Percentiles rank a stretch among this genome's conserved stretches.
These are phyloP conservation scores for Aethionema arabicum DNA, from an alignment of 345 rosid species.

Conservation along the genomic window DNA sequence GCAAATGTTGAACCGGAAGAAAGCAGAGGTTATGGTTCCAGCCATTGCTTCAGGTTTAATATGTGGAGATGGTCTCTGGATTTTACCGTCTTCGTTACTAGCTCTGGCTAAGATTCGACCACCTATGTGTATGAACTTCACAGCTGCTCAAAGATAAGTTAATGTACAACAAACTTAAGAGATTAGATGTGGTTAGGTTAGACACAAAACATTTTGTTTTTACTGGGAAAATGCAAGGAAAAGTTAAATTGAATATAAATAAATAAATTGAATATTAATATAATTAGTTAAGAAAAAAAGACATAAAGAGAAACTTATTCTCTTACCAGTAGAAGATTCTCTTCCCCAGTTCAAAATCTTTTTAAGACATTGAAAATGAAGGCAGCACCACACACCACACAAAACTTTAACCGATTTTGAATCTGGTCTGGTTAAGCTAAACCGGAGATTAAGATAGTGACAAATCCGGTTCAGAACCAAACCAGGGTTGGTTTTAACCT, in stretches of 20 bases:
- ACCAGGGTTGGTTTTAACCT: background rate
- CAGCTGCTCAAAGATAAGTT: conserved; percentile 19
- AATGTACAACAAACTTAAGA: background rate
- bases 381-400: conserved; percentile 22
- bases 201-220: conserved; percentile 16
- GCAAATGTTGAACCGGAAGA: conserved; percentile 50
- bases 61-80: conserved; percentile 95
- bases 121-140: conserved; percentile 81
- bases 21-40: conserved; percentile 68
- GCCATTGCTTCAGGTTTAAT: conserved; percentile 92
- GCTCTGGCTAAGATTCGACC: conserved; percentile 69
- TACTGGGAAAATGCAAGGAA: background rate
- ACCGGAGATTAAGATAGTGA: conserved; percentile 1
- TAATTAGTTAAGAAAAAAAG: background rate
- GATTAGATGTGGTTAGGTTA: conserved; percentile 21
- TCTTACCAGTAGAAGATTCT: conserved; percentile 30
- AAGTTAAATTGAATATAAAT: background rate
- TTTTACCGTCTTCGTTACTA: conserved; percentile 76
- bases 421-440: conserved; percentile 6
- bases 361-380: conserved; percentile 24
- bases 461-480: background rate
- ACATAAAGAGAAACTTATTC: conserved; percentile 1
- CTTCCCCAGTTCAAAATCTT: conserved; percentile 23
- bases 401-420: conserved; percentile 4
- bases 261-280: conserved; percentile 18